Evolutionary conservation across 1,284 basidiomycete genomes (phyloP).

Genomic region (Fomitopsis palustris): DNA sequence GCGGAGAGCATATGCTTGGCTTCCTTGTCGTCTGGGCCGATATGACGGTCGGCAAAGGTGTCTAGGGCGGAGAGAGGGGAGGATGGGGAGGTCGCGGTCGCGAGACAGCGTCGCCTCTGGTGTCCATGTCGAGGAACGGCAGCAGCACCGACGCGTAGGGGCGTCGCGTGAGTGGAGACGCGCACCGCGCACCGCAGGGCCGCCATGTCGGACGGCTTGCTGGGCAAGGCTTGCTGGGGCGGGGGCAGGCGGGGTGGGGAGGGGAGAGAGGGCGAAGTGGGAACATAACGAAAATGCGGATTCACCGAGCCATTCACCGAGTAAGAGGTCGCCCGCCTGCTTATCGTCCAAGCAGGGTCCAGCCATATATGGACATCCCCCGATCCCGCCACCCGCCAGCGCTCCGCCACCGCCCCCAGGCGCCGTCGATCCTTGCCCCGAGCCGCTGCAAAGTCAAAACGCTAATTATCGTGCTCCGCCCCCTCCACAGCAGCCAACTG

Average conservation of each 20-base stretch:
- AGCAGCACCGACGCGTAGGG: constrained; percentile 11
- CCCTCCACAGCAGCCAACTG: background rate
- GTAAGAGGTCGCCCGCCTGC: constrained; percentile 31
- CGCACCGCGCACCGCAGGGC: constrained; percentile 37
- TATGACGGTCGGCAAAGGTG: constrained; percentile 84
- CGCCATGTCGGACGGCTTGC: constrained; percentile 35
- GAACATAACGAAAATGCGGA: constrained; percentile 24
- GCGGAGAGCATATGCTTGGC: constrained; percentile 74
- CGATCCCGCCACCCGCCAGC: constrained; percentile 7
- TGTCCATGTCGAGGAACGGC: constrained; percentile 1
- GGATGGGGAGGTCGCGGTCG: constrained; percentile 53
- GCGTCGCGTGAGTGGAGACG: constrained; percentile 31
- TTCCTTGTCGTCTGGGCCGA: constrained; percentile 83
- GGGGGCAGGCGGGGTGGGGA: constrained; percentile 20
- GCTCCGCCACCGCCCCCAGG: constrained; percentile 15
- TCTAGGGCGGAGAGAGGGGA: constrained; percentile 81
- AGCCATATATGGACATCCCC: constrained; percentile 8
- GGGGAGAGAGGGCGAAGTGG: constrained; percentile 10
- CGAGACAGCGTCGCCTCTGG: constrained; percentile 38
- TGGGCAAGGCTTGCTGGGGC: constrained; percentile 12
- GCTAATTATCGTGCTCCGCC: background rate
- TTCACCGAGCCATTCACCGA: constrained; percentile 70
- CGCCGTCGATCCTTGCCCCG: constrained; percentile 5
- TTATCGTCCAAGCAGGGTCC: constrained; percentile 26
- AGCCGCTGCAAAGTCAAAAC: constrained; percentile 1